phyloP scores from a whole-genome alignment of 2,329 filamentous ascomycete genomes.

The Colletotrichum sp. region DNA sequence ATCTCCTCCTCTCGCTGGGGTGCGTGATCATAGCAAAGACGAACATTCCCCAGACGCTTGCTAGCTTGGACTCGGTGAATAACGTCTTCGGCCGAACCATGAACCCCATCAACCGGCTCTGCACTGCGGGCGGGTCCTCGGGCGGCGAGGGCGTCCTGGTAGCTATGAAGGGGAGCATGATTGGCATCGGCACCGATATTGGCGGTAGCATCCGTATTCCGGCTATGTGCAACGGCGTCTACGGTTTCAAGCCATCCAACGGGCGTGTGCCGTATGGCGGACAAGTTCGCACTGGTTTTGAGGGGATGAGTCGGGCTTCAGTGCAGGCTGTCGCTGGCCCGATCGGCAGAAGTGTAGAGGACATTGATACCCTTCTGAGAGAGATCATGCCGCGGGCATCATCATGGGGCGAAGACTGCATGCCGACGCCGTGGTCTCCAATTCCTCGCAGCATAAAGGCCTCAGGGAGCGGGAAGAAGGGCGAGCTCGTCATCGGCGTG shows the following conservation, averaged over 20 bases:
- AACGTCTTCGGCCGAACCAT: constrained; percentile 17
- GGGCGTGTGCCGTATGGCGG: constrained; percentile 10
- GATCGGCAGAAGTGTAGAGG: constrained; percentile 5
- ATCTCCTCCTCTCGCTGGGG: constrained; percentile 33
- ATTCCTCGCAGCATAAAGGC: not conserved
- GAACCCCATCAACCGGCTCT: constrained; percentile 15
- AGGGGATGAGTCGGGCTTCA: constrained; percentile 10
- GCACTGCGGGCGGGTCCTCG: constrained; percentile 12
- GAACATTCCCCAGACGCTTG: constrained; percentile 32
- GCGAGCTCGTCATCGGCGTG: constrained; percentile 4
- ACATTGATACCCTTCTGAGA: not conserved
- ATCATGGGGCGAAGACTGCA: constrained; percentile 13
- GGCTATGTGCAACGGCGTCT: constrained; percentile 17
- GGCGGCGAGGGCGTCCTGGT: constrained; percentile 16
- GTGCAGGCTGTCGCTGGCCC: constrained; percentile 13
- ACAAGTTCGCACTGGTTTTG: not conserved
- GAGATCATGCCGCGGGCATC: constrained; percentile 6
- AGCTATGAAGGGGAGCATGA: constrained; percentile 6
- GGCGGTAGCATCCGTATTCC: constrained; percentile 18
- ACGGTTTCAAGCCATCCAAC: constrained; percentile 15
- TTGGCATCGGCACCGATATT: constrained; percentile 13
- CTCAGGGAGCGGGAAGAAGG: not conserved
- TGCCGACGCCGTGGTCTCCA: constrained; percentile 1
- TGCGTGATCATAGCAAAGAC: constrained; percentile 26
- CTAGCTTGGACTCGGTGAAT: constrained; percentile 20